Evolutionary conservation across 805 yeast species (phyloP).

Genomic region (Ogataea pignaliae): DNA sequence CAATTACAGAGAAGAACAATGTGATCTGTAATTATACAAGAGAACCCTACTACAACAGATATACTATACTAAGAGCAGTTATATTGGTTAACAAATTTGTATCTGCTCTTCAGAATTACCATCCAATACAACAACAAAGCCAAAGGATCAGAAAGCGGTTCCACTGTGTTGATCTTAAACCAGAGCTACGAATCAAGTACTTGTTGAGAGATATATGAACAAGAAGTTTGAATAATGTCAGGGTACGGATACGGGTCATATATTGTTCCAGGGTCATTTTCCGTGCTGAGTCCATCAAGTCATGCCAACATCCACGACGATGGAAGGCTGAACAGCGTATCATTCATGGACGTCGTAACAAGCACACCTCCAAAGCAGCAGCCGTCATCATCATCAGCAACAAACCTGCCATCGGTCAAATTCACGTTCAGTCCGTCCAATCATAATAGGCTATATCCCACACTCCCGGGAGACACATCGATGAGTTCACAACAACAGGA

Average conservation of each 20-base stretch:
- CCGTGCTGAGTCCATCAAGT: conserved; percentile 5
- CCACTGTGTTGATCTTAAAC: too few relatives aligned
- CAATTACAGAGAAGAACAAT: not conserved
- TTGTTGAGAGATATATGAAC: not conserved
- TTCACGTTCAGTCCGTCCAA: conserved; percentile 30
- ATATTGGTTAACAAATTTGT: too few relatives aligned
- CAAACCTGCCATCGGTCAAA: conserved; percentile 22
- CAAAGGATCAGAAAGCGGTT: too few relatives aligned
- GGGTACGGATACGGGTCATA: conserved; percentile 8
- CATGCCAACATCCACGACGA: not conserved
- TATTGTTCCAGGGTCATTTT: conserved; percentile 20
- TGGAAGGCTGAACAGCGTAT: not conserved
- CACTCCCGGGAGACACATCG: conserved; percentile 8
- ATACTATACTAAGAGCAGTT: too few relatives aligned
- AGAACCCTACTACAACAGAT: not conserved
- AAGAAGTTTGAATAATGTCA: not conserved
- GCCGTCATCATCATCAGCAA: not conserved
- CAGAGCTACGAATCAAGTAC: too few relatives aligned
- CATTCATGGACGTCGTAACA: not conserved
- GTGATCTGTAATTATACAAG: not conserved
- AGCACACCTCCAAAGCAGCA: conserved; percentile 15
- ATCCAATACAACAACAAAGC: too few relatives aligned
- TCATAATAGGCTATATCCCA: conserved; percentile 25
- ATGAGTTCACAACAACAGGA: conserved; percentile 9
- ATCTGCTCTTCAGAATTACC: too few relatives aligned